Conservation (phyloP, 169 alveolate genomes). For the Sarcocystis neurona region DNA sequence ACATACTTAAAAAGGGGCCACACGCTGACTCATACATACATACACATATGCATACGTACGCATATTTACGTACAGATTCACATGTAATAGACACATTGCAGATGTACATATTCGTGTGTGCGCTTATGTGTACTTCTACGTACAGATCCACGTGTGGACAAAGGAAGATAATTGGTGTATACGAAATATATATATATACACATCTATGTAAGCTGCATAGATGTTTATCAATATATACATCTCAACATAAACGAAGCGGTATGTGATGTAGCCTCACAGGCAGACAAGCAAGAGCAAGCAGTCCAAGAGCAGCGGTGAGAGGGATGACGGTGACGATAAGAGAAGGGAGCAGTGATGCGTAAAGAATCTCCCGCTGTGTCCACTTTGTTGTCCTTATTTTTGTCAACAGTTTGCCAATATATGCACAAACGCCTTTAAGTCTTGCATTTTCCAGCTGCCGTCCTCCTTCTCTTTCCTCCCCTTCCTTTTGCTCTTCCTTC, state of each 20-base stretch:
- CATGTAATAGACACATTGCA: too few species aligned
- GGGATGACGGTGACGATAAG: constrained; percentile 12
- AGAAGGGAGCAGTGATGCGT: neutral
- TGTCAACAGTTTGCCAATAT: neutral
- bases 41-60: neutral
- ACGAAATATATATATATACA: neutral
- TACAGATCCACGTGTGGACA: too few species aligned
- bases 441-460: too few species aligned
- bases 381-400: neutral
- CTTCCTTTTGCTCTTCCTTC: too few species aligned
- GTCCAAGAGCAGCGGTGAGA: neutral
- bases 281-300: neutral
- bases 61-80: neutral
- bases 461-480: neutral
- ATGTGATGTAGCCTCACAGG: neutral
- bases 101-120: too few species aligned
- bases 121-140: too few species aligned
- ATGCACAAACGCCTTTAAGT: too few species aligned
- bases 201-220: neutral
- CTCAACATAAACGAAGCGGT: too few species aligned
- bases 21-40: too few species aligned
- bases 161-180: too few species aligned
- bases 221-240: too few species aligned
- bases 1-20: too few species aligned
- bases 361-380: neutral